Base-by-base conservation (phyloP, 2,329 filamentous ascomycete species). In the Clonostachys sp. region DNA sequence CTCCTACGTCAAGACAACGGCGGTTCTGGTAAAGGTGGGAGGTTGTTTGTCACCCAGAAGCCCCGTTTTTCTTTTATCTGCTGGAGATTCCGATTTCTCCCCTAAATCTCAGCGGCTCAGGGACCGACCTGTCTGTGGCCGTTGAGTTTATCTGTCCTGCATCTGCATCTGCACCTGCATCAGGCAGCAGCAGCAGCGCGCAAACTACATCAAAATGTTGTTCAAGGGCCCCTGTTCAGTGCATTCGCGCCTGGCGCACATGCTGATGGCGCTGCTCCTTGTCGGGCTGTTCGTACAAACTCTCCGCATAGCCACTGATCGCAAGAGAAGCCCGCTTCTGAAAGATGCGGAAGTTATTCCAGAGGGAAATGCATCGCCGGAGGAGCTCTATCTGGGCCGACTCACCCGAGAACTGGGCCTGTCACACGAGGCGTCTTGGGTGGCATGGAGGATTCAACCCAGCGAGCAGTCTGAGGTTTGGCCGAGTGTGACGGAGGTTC, bases 321-420 rank as follows among this genome's bases (percentile, higher is more conserved):
- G 42, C 16, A 48, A 42, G 36, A 30, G 38, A 40, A 41, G 30
- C 33, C 40, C 43, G 33, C 34, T 48, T 34, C 41, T 46, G 8
- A 20, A 20, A 30, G 47, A 48, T 42, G 47, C 47, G 36, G 47
- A 48, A 34, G 14, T 45, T 14, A 49, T 51, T 20, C 47, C 47
- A 44, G 48, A 53, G 47, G 47, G 47, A 18, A 52, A 45, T 42
- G 44, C 54, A 5, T 51, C 57, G 7, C 54, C 60, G 12, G 62
- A 68, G 51, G 65, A 65, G 12, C 55, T 62, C 45, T 66, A 65
- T 46, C 45, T 67, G 34, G 55, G 56, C 20, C 53, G 61, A 5
- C 46, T 66, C 12, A 57, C 50, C 17, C 55, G 54, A 8, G 53
- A 54, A 5, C 57, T 61, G 34, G 53, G 56, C 8, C 53, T 67